Evolutionary conservation across 768 basidiomycete genomes (phyloP).

Genomic region (Clitopilus passeckerianus): DNA sequence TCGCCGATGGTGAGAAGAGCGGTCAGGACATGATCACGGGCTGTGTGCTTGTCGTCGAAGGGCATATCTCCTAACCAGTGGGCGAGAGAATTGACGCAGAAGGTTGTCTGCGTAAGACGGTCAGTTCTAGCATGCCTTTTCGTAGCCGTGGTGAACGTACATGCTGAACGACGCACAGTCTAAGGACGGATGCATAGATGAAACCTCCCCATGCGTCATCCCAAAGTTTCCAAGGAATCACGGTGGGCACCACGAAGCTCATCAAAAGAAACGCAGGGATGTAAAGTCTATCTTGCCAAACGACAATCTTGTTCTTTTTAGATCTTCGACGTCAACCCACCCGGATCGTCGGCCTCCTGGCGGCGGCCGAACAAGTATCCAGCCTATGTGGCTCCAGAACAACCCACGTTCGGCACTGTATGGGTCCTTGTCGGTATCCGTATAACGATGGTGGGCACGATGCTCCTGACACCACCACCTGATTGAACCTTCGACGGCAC

Average conservation of each 20-base stretch:
- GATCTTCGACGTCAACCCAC: conserved; percentile 84
- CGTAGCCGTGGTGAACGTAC: conserved; percentile 35
- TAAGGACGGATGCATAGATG: conserved; percentile 75
- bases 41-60: conserved; percentile 94
- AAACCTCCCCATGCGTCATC: conserved; percentile 84
- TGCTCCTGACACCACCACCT: conserved; percentile 99
- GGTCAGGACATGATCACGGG: conserved; percentile 84
- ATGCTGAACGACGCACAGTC: conserved; percentile 85
- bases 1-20: conserved; percentile 91
- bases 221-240: conserved; percentile 79
- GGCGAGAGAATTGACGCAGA: conserved; percentile 95
- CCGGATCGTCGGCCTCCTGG: conserved; percentile 64
- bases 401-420: conserved; percentile 92
- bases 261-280: conserved; percentile 61
- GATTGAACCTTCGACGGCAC: conserved; percentile 94
- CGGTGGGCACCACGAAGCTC: conserved; percentile 69
- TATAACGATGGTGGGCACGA: conserved; percentile 96
- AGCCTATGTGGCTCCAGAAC: conserved; percentile 82
- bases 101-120: conserved; percentile 62
- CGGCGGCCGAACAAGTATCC: conserved; percentile 92
- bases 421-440: conserved; percentile 94
- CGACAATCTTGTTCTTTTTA: conserved; percentile 75
- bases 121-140: neutral
- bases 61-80: conserved; percentile 94
- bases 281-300: conserved; percentile 88